Base-by-base conservation (phyloP, 2,329 filamentous ascomycete genomes). In the Hymenoscyphus albidus region DNA sequence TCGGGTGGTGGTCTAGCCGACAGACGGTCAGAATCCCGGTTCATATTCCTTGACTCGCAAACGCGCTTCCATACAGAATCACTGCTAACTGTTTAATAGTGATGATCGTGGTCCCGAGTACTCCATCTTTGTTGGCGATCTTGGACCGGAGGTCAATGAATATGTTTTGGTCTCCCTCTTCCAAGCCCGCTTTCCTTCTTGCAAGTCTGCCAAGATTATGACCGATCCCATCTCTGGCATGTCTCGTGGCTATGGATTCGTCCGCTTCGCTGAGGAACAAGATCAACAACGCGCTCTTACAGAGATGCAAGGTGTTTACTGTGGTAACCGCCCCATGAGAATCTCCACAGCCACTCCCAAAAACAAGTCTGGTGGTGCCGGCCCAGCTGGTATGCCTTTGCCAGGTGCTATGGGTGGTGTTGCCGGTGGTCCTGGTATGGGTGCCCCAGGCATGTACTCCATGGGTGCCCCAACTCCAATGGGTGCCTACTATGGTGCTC, bases 161-260 rank as follows among this genome's bases (percentile, higher is more conserved):
- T 98, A 96, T 75, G 94, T 98, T 64, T 84, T 99, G 66, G 94
- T 98, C 62, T 96, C 93, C 32, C 88, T 99, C 60, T 99, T 99
- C 86, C 94, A 98, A 81, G 90, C 88, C 75, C 92, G 94, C 67
- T 99, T 96, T 83, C 90, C 91, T 0, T 96, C 93, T 9, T 98
- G 94, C 91, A 98, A 98, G 83, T 97, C 93, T 44, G 95, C 95
- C 75, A 99, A 99, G 85, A 99, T 99, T 80, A 99, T 99, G 95
- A 97, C 94, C 67, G 95, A 99, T 75, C 94, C 95, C 67, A 95
- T 98, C 80, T 96, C 91, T 69, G 95, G 95, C 73, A 94, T 98
- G 86, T 97, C 93, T 69, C 93, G 95, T 69, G 95, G 95, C 64
- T 99, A 99, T 75, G 95, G 95, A 58, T 99, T 99, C 74, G 95